These are phyloP conservation scores for Globisporangium alternatum DNA, from an alignment of 352 stramenopile species.

Conservation along the genomic window DNA sequence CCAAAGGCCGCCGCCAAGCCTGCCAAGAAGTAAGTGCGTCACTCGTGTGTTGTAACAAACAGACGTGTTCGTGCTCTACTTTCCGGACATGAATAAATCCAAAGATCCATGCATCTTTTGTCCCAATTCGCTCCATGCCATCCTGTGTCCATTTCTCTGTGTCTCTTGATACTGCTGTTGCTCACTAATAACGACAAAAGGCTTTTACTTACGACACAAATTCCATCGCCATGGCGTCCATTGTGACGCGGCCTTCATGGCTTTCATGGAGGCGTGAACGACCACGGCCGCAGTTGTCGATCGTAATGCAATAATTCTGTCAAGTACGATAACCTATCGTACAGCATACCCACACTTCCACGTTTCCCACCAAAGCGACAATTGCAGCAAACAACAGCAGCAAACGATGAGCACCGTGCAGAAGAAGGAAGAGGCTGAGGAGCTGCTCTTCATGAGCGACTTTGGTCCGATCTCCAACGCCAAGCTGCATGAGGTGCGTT, in stretches of 20 bases:
- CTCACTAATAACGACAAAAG: too few relatives aligned
- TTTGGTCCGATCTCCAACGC: slow-evolving; percentile 58
- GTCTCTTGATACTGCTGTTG: not conserved
- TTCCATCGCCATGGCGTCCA: not conserved
- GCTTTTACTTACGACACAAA: not conserved
- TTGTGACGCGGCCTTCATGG: not conserved
- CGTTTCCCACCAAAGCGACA: slow-evolving; percentile 2
- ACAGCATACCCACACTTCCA: not conserved
- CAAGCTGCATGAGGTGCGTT: slow-evolving; percentile 60
- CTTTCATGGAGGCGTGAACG: not conserved
- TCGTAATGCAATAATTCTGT: not conserved
- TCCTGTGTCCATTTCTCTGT: not conserved
- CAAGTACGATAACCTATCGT: slow-evolving; percentile 6
- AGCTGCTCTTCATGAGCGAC: slow-evolving; percentile 33
- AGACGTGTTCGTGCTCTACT: slow-evolving; percentile 2
- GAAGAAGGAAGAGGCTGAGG: slow-evolving; percentile 27
- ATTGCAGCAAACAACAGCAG: not conserved
- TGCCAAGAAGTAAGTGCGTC: slow-evolving; percentile 64
- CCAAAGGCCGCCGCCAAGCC: slow-evolving; percentile 31
- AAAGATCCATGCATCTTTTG: slow-evolving; percentile 46
- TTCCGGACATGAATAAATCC: slow-evolving; percentile 23
- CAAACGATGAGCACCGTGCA: slow-evolving; percentile 23
- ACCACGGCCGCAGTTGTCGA: not conserved
- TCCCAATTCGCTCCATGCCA: slow-evolving; percentile 20
- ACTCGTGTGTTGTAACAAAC: slow-evolving; percentile 8